These are phyloP conservation scores for Papiliotrema flavescens DNA, from an alignment of 1,284 basidiomycete genomes.

Conservation along the genomic window DNA sequence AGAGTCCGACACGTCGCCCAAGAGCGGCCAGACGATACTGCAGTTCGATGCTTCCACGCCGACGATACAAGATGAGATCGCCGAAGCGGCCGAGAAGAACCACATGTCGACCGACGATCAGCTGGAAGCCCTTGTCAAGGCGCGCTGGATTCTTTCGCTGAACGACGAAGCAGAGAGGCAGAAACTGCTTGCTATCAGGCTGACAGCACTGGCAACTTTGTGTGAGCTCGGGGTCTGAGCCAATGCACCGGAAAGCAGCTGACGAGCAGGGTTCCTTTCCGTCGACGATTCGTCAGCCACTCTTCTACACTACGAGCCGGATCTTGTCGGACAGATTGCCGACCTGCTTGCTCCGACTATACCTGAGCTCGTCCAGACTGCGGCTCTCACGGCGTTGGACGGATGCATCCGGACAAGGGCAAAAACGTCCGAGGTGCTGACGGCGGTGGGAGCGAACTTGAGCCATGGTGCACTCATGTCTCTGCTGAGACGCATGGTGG, in stretches of 20 bases:
- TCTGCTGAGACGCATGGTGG: constrained; percentile 71
- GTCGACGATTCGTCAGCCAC: constrained; percentile 73
- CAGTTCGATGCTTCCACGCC: constrained; percentile 10
- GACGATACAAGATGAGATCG: constrained; percentile 57
- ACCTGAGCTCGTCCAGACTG: constrained; percentile 63
- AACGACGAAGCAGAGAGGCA: constrained; percentile 63
- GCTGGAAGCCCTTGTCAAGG: constrained; percentile 83
- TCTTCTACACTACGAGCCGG: constrained; percentile 88
- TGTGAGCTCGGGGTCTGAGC: constrained; percentile 40
- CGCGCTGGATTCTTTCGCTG: constrained; percentile 67
- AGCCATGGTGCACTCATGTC: constrained; percentile 94
- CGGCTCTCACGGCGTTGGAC: constrained; percentile 83
- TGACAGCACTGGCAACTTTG: constrained; percentile 84
- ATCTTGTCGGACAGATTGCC: constrained; percentile 79
- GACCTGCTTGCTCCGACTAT: constrained; percentile 77
- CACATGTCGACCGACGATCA: constrained; percentile 77
- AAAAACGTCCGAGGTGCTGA: constrained; percentile 81
- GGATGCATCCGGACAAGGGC: constrained; percentile 79
- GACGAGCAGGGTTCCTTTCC: constrained; percentile 61
- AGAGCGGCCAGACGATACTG: background rate
- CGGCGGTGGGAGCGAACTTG: constrained; percentile 88
- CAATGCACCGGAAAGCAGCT: constrained; percentile 1
- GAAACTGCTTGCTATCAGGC: constrained; percentile 74
- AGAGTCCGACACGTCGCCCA: background rate
- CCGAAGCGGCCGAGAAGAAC: constrained; percentile 68